Conservation (phyloP, 2,329 filamentous ascomycete genomes). For the Alternaria gansuensis region DNA sequence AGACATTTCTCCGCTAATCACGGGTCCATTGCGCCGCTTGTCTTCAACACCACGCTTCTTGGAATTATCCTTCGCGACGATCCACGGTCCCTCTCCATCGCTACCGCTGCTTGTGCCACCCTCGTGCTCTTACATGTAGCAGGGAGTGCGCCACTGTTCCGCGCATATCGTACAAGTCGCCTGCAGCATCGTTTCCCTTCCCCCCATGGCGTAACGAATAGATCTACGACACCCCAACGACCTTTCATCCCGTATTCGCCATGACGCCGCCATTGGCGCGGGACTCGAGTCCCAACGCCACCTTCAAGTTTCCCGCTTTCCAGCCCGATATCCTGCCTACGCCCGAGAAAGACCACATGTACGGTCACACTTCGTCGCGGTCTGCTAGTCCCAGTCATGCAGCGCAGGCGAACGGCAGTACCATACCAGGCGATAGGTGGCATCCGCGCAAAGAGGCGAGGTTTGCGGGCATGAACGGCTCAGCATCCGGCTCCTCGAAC, state of each 20-base stretch:
- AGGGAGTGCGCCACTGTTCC: slow-evolving; percentile 9
- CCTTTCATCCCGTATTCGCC: slow-evolving; percentile 28
- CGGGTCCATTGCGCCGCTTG: slow-evolving; percentile 31
- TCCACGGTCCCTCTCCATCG: slow-evolving; percentile 7
- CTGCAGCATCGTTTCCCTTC: slow-evolving; percentile 19
- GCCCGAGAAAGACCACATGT: slow-evolving; percentile 48
- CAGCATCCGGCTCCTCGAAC: slow-evolving; percentile 36
- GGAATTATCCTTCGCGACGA: slow-evolving; percentile 14
- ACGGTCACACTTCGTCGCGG: slow-evolving; percentile 47
- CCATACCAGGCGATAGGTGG: slow-evolving; percentile 65
- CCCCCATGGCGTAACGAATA: slow-evolving; percentile 46
- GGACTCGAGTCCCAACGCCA: slow-evolving; percentile 47
- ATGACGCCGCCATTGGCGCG: slow-evolving; percentile 45
- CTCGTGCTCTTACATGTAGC: slow-evolving; percentile 2
- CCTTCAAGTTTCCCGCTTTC: slow-evolving; percentile 59
- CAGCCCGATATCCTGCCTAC: slow-evolving; percentile 54
- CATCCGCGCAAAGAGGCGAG: slow-evolving; percentile 65
- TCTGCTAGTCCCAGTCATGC: slow-evolving; percentile 43
- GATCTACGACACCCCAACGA: slow-evolving; percentile 24
- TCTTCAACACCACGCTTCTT: slow-evolving; percentile 24
- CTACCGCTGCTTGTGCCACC: slow-evolving; percentile 10
- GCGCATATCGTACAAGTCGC: slow-evolving; percentile 2
- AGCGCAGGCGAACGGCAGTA: slow-evolving; percentile 37
- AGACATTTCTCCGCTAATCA: slow-evolving; percentile 31
- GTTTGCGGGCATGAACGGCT: slow-evolving; percentile 55